phyloP scores from a whole-genome alignment of 352 stramenopile species.

The Phytophthora pinifolia region DNA sequence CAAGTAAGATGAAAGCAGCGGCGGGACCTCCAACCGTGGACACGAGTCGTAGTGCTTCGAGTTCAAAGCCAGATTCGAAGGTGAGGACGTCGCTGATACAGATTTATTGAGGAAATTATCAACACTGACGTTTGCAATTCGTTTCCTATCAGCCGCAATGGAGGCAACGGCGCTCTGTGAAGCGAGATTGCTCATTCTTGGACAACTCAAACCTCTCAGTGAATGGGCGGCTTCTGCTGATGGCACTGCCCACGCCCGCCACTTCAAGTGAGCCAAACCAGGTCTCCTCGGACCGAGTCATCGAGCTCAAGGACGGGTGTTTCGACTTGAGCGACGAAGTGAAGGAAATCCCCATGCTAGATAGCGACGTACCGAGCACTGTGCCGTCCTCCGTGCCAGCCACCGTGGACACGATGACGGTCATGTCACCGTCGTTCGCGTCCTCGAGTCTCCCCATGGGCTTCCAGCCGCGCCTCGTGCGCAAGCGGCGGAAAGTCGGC shows the following conservation, averaged over 20 bases:
- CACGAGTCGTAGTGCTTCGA: background rate
- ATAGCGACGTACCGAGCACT: conserved; percentile 8
- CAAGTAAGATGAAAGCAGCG: conserved; percentile 4
- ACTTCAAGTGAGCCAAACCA: conserved; percentile 15
- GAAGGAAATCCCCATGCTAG: conserved; percentile 20
- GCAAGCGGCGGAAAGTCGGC: conserved; percentile 49
- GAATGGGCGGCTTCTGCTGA: conserved; percentile 26
- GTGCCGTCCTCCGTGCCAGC: conserved; percentile 4
- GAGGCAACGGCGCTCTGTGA: conserved; percentile 54
- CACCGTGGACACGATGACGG: conserved; percentile 13
- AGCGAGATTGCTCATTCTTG: conserved; percentile 62
- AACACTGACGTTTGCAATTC: conserved; percentile 1
- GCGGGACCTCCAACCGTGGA: background rate
- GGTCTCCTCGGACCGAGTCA: conserved; percentile 26
- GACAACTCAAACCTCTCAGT: conserved; percentile 30
- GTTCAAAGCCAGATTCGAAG: conserved; percentile 9
- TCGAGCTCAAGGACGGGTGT: conserved; percentile 43
- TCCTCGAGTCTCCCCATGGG: conserved; percentile 6
- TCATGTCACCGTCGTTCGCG: conserved; percentile 13
- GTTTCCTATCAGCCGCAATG: conserved; percentile 27
- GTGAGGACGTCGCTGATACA: conserved; percentile 5
- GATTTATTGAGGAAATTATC: background rate
- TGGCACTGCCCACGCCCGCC: conserved; percentile 4
- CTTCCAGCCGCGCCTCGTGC: conserved; percentile 38
- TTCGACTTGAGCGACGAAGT: conserved; percentile 42